Evolutionary conservation across 1,284 basidiomycete genomes (phyloP).

Genomic region (Rhodofomes roseus): DNA sequence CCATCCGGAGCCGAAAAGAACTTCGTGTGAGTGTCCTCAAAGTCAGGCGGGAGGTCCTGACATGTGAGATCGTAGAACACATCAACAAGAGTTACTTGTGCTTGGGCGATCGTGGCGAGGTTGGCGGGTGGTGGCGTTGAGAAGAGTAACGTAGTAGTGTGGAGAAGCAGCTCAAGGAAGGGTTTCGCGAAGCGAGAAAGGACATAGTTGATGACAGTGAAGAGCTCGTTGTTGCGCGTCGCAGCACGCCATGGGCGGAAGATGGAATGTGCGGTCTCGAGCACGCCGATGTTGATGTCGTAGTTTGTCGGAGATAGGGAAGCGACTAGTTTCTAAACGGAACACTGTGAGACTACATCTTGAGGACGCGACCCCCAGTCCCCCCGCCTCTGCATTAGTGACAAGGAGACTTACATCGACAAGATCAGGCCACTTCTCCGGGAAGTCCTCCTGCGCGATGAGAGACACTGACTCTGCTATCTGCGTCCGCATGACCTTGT

Average conservation of each 20-base stretch:
- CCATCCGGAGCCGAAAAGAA: constrained; percentile 75
- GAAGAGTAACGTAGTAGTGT: constrained; percentile 53
- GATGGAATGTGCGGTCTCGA: constrained; percentile 95
- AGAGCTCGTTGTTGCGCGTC: constrained; percentile 86
- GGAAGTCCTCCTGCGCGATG: constrained; percentile 88
- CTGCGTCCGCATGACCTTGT: constrained; percentile 73
- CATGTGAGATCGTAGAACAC: constrained; percentile 94
- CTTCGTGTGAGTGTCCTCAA: constrained; percentile 85
- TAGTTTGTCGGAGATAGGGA: constrained; percentile 80
- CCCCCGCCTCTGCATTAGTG: too few relatives aligned
- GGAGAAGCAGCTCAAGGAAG: constrained; percentile 81
- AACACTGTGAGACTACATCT: neutral
- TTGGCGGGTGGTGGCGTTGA: constrained; percentile 38
- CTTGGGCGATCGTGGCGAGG: constrained; percentile 58
- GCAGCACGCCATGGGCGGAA: constrained; percentile 92
- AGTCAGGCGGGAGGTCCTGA: constrained; percentile 92
- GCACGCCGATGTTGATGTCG: constrained; percentile 83
- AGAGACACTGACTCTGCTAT: constrained; percentile 87
- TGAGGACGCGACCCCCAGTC: too few relatives aligned
- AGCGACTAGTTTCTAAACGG: constrained; percentile 74
- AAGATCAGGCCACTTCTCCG: constrained; percentile 78
- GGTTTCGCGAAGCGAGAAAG: constrained; percentile 80
- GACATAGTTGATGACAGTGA: constrained; percentile 91
- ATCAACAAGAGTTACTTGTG: constrained; percentile 77
- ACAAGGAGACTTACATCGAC: constrained; percentile 40